These are phyloP conservation scores for Manihot esculenta DNA, from an alignment of 441 rosid species.

Conservation along the genomic window DNA sequence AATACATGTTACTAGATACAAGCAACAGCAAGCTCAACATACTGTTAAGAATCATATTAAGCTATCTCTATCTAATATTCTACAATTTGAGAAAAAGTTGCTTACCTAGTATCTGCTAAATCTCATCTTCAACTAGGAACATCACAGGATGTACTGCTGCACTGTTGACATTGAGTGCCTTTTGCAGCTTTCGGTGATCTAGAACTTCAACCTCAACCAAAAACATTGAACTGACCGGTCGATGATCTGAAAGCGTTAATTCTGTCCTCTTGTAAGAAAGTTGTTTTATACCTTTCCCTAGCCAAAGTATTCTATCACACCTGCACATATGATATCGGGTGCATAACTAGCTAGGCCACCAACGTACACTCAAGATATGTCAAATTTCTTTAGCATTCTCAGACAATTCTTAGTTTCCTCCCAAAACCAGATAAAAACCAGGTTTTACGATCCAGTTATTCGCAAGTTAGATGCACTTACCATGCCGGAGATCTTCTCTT, in stretches of 20 bases:
- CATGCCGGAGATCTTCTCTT: constrained; percentile 98
- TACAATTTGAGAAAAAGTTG: not conserved
- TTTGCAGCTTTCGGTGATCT: constrained; percentile 71
- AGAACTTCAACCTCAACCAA: constrained; percentile 79
- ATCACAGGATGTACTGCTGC: constrained; percentile 74
- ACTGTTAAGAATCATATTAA: not conserved
- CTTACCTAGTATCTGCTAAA: constrained; percentile 33
- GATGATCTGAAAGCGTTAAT: constrained; percentile 75
- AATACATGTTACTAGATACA: not conserved
- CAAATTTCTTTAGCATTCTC: not conserved
- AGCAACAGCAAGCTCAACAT: not conserved
- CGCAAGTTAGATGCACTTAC: constrained; percentile 35
- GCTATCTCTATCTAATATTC: not conserved
- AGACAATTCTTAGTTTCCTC: constrained; percentile 4
- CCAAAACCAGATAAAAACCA: not conserved
- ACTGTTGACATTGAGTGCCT: constrained; percentile 65
- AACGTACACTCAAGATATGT: not conserved
- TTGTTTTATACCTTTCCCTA: constrained; percentile 82
- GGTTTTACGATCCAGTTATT: not conserved
- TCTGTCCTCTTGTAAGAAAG: constrained; percentile 70
- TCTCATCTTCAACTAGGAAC: constrained; percentile 40
- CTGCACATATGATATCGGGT: constrained; percentile 35
- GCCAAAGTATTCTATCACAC: constrained; percentile 96
- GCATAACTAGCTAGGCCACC: not conserved
- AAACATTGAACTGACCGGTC: constrained; percentile 85